These are phyloP conservation scores for Rhodomyrtus tomentosa DNA, from an alignment of 345 rosid species.

Conservation along the genomic window DNA sequence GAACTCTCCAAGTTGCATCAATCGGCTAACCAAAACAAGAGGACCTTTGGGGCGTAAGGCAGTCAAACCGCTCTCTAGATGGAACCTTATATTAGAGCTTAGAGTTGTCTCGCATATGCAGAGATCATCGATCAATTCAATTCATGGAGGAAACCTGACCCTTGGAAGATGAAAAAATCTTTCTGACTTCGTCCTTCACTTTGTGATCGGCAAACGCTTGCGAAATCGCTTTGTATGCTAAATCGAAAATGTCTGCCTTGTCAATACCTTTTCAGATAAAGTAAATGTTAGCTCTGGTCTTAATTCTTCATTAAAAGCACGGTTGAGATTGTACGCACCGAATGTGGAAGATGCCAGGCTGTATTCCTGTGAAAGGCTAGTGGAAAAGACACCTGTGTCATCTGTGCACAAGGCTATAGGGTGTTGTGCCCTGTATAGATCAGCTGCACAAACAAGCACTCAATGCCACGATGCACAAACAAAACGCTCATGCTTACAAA, in stretches of 20 bases:
- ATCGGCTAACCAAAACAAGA: not conserved
- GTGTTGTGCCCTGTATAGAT: slow-evolving; percentile 59
- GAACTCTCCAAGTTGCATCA: not conserved
- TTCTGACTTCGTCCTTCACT: slow-evolving; percentile 44
- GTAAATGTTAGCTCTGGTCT: not conserved
- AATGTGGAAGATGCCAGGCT: slow-evolving; percentile 60
- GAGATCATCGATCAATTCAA: slow-evolving; percentile 16
- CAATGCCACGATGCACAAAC: not conserved
- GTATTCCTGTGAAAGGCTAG: slow-evolving; percentile 67
- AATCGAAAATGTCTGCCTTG: slow-evolving; percentile 48
- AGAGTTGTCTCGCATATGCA: not conserved
- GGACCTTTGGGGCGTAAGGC: not conserved
- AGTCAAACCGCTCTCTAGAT: not conserved
- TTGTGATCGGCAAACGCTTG: slow-evolving; percentile 59
- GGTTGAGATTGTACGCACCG: slow-evolving; percentile 26
- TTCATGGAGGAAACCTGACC: slow-evolving; percentile 18
- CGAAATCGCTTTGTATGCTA: slow-evolving; percentile 46
- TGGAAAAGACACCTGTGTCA: slow-evolving; percentile 82
- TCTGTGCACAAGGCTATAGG: slow-evolving; percentile 81
- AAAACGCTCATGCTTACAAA: not conserved
- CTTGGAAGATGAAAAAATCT: slow-evolving; percentile 11
- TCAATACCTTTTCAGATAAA: slow-evolving; percentile 38
- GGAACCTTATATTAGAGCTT: not conserved
- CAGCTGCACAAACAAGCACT: slow-evolving; percentile 24
- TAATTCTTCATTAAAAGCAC: not conserved